These are phyloP conservation scores for Purshia tridentata DNA, from an alignment of 306 rosid species.

Conservation along the genomic window DNA sequence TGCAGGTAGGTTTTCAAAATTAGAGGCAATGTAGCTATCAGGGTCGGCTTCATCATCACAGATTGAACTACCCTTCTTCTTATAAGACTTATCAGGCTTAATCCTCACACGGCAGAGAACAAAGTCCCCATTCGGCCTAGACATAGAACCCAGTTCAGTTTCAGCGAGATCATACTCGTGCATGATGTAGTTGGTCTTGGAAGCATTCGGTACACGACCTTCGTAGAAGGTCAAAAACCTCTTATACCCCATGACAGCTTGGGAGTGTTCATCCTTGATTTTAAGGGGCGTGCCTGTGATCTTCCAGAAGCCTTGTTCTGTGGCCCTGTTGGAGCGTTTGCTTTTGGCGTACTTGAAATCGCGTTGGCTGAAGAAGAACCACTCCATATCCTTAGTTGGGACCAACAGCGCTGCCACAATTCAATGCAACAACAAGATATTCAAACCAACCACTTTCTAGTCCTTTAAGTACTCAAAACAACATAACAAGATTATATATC, in stretches of 20 bases:
- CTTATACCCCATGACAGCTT: conserved; percentile 43
- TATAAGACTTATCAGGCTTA: too few species aligned
- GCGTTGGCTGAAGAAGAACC: conserved; percentile 50
- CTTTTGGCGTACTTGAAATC: conserved; percentile 37
- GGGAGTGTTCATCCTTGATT: conserved; percentile 23
- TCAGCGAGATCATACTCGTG: conserved; percentile 45
- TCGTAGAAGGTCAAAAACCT: conserved; percentile 50
- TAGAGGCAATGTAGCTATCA: conserved; percentile 17
- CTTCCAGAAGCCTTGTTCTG: conserved; percentile 56
- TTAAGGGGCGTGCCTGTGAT: conserved; percentile 42
- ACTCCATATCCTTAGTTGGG: conserved; percentile 32
- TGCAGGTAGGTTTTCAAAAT: conserved; percentile 3
- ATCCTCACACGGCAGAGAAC: too few species aligned
- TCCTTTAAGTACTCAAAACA: background rate
- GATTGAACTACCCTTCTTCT: background rate
- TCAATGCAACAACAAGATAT: background rate
- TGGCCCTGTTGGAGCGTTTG: conserved; percentile 36
- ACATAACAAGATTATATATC: background rate
- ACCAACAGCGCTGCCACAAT: conserved; percentile 19
- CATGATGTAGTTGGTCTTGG: conserved; percentile 44
- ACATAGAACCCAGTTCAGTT: conserved; percentile 5
- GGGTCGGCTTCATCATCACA: conserved; percentile 14
- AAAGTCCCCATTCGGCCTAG: conserved; percentile 27
- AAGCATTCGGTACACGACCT: conserved; percentile 30
- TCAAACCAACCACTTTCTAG: background rate